phyloP scores from a whole-genome alignment of 768 basidiomycete species.

The Hygrophoropsis aurantiaca region DNA sequence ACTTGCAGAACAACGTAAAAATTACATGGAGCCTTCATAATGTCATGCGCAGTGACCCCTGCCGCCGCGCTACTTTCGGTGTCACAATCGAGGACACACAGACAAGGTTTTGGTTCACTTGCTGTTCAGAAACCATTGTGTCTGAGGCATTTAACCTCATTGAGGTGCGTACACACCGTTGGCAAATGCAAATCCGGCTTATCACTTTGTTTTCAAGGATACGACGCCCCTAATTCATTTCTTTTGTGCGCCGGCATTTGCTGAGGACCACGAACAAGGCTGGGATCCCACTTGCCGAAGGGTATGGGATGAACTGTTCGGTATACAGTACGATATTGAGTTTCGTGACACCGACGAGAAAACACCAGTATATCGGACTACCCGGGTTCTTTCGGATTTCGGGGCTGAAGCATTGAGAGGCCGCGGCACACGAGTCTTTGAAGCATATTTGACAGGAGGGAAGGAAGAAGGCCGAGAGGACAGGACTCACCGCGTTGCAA shows the following conservation, averaged over 20 bases:
- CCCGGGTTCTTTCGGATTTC: not conserved
- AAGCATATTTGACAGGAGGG: not conserved
- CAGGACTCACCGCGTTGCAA: no score
- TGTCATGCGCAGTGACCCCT: constrained; percentile 24
- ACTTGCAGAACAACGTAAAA: constrained; percentile 8
- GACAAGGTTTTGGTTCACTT: constrained; percentile 27
- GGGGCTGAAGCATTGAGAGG: not conserved
- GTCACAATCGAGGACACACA: constrained; percentile 21
- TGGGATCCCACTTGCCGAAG: constrained; percentile 2
- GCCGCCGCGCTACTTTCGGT: constrained; percentile 22
- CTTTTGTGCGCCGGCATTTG: not conserved
- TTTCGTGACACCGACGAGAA: not conserved
- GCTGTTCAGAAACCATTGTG: constrained; percentile 18
- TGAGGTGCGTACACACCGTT: constrained; percentile 6
- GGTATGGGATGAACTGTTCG: not conserved
- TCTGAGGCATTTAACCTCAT: constrained; percentile 14
- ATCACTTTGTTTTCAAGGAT: not conserved
- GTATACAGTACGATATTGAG: no score
- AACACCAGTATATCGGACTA: not conserved
- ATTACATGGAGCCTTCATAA: constrained; percentile 19
- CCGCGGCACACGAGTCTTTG: not conserved
- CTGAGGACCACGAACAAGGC: not conserved
- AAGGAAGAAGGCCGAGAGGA: not conserved
- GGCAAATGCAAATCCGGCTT: no score
- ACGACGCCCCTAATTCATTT: not conserved